A percentile compares a stretch with the other conserved stretches of the same genome.
phyloP scores from a whole-genome alignment of 192 early-diverging fungal species.

The Funneliformis mosseae region DNA sequence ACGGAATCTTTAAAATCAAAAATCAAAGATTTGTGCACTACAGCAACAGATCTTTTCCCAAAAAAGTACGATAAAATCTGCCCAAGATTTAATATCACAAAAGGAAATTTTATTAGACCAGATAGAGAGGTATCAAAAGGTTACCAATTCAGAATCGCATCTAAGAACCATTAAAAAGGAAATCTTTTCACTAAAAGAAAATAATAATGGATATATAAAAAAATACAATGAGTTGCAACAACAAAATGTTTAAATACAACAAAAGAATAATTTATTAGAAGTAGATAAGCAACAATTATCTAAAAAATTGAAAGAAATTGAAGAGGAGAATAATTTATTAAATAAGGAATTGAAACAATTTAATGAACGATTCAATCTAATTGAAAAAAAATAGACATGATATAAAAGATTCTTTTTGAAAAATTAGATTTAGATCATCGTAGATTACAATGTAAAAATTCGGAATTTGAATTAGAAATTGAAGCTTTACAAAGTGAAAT shows the following conservation, averaged over 20 bases:
- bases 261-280: background rate
- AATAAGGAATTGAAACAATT: background rate
- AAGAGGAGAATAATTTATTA: background rate
- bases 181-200: background rate
- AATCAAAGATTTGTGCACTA: background rate
- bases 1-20: background rate
- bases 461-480: background rate
- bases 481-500: background rate
- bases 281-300: background rate
- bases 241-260: background rate
- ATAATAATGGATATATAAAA: background rate
- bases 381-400: background rate
- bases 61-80: background rate
- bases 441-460: background rate
- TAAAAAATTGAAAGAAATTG: background rate
- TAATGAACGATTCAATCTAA: background rate
- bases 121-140: background rate
- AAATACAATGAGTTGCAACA: slow-evolving; percentile 2
- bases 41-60: background rate
- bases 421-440: background rate
- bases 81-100: background rate
- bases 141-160: background rate
- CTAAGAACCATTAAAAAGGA: background rate
- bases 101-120: background rate
- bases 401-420: background rate